These are phyloP conservation scores for Pinus tabuliformis DNA, from an alignment of 75 land plant species.

Conservation along the genomic window DNA sequence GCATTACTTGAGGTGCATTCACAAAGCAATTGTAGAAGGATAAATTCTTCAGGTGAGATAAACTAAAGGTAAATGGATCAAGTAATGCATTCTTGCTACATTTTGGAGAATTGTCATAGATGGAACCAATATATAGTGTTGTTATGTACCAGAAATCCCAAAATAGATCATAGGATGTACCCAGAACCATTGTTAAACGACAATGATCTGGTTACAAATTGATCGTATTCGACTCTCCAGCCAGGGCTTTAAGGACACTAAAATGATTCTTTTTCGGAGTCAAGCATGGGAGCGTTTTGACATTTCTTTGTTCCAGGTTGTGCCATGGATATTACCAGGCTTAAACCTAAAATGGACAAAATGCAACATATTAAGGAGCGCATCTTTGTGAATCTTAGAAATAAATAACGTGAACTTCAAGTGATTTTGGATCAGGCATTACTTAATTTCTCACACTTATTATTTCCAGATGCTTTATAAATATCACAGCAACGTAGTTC, in stretches of 20 bases:
- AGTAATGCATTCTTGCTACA: conserved; percentile 32
- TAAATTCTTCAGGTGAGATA: conserved; percentile 42
- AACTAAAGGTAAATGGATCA: conserved; percentile 26
- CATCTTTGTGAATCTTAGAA: background rate
- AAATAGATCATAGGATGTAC: conserved; percentile 42
- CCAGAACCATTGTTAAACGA: conserved; percentile 54
- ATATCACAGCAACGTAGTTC: too few relatives aligned
- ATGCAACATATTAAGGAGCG: background rate
- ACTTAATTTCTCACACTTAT: too few relatives aligned
- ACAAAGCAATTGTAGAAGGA: conserved; percentile 51
- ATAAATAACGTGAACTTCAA: too few relatives aligned
- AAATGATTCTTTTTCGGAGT: conserved; percentile 30
- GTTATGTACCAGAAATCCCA: conserved; percentile 53
- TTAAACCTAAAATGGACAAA: background rate
- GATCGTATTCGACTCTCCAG: conserved; percentile 43
- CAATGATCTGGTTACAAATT: conserved; percentile 59
- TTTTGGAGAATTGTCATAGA: conserved; percentile 30
- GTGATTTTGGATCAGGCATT: too few relatives aligned
- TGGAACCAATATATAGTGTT: conserved; percentile 24
- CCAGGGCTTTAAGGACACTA: conserved; percentile 39
- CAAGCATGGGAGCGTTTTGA: conserved; percentile 36
- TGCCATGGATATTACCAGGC: background rate
- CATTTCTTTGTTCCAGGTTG: background rate
- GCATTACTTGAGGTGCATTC: conserved; percentile 22
- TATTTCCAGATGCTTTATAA: too few relatives aligned